Evolutionary conservation across 129 eudicot genomes (phyloP), one percentile per base, ranked within the genome.

Genomic region (Chrysanthemum makinoi): DNA sequence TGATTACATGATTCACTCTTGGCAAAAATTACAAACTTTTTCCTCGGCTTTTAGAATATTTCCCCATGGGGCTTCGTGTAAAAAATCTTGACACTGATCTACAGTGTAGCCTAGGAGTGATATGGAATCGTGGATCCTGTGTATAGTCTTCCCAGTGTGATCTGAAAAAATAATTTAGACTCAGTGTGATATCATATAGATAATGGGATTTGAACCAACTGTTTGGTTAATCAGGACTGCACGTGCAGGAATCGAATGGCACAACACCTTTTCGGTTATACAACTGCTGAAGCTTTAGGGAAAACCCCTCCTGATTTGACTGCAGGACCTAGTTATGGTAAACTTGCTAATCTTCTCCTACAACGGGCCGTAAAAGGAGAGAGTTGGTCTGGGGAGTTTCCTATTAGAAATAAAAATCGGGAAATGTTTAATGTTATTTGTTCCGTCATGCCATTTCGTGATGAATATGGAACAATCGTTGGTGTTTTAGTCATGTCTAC

Each of bases 331-430:
- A 80, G 51, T 33, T 84, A 86, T 50, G 61, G 43, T 19, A 17
- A 15, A 1, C 62, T 76, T 3, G 85, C 87, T 10, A 75, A 50
- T 39, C n/a, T 70, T 64, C 78, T 86, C 15, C 26, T 86, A 16
- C 52, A 46, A 9, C 84, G 87, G 19, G 83, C 79, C 0, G 56
- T 43, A n/a, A 72, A 61, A 12, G 97, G 81, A 26, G 93, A 88
- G 74, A 76, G 77, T 59, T 91, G 97, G 97, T 84, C 93, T 0
- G 97, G 97, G 60, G 84, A 78, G 57, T 81, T 91, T 73, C 96
- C 97, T 10, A 75, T 84, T 11, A 84, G 46, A 58, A 81, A 80
- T 30, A 91, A 86, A 79, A 71, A 10, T 54, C 96, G 90, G 15
- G 81, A 84, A 7, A 84, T 71, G 65, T 80, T 88, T 51, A 30